These are phyloP conservation scores for Tetrahymena thermophila DNA, from an alignment of 73 alveolate genomes.

Conservation along the genomic window DNA sequence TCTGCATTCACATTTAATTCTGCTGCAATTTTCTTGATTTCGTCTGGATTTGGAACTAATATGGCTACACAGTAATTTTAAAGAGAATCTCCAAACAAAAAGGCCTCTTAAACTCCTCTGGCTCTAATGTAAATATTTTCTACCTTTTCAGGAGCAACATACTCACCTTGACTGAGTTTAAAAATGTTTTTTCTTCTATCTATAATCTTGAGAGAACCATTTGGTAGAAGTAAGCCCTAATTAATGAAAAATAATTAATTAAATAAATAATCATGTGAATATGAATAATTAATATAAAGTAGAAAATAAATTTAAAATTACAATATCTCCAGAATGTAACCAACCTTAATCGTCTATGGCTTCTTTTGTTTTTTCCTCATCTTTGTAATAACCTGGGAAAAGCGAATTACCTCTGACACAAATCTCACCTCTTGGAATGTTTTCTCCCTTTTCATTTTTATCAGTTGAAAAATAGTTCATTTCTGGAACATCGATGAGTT, in stretches of 20 bases:
- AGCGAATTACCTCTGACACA: conserved; percentile 75
- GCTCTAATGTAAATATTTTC: conserved; percentile 73
- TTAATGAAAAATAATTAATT: no score
- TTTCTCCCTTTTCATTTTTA: conserved; percentile 59
- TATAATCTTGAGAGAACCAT: conserved; percentile 65
- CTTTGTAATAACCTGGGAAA: conserved; percentile 81
- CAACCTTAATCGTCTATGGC: conserved; percentile 82
- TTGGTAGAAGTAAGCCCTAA: conserved; percentile 56
- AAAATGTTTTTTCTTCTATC: conserved; percentile 89
- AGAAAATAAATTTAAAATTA: conserved; percentile 6
- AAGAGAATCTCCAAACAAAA: conserved; percentile 89
- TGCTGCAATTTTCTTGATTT: conserved; percentile 43
- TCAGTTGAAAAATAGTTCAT: conserved; percentile 79
- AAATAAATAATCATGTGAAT: no score
- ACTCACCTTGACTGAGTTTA: conserved; percentile 89
- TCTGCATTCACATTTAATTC: neutral
- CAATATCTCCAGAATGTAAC: conserved; percentile 96
- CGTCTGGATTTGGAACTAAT: conserved; percentile 74
- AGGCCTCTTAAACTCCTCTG: conserved; percentile 72
- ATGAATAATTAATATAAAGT: no score
- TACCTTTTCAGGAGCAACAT: conserved; percentile 92
- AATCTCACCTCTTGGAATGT: conserved; percentile 85
- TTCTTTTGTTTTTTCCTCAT: conserved; percentile 80
- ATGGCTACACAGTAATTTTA: conserved; percentile 73
- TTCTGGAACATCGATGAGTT: conserved; percentile 76